Percentiles rank a stretch among this genome's conserved stretches.
Evolutionary conservation across 345 rosid species (phyloP).

Genomic region (Boechera divaricarpa): DNA sequence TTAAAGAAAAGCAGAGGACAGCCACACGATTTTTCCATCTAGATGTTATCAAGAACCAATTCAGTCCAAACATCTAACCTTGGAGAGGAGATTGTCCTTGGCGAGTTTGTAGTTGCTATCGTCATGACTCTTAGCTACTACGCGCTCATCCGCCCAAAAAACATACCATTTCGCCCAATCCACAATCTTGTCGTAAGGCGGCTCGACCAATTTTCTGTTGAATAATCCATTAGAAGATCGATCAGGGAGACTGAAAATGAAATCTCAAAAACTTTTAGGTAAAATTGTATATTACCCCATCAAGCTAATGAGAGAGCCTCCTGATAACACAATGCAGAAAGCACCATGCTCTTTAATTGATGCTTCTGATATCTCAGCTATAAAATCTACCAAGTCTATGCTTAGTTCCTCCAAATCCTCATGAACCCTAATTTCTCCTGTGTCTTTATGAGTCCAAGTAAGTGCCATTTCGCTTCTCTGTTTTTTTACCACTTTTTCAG

Average conservation of each 20-base stretch:
- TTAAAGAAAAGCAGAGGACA: constrained; percentile 9
- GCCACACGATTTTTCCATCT: constrained; percentile 2
- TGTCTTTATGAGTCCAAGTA: constrained; percentile 60
- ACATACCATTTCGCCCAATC: constrained; percentile 91
- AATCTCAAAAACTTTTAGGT: neutral
- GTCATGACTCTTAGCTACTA: constrained; percentile 74
- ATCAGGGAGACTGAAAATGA: neutral
- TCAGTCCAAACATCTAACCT: constrained; percentile 52
- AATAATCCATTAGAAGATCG: constrained; percentile 33
- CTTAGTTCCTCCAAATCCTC: constrained; percentile 75
- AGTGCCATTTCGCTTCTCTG: constrained; percentile 60
- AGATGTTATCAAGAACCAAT: constrained; percentile 7
- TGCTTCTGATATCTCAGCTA: constrained; percentile 84
- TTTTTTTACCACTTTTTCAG: constrained; percentile 20
- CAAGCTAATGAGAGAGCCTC: constrained; percentile 80
- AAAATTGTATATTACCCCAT: constrained; percentile 60
- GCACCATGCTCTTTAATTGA: constrained; percentile 81
- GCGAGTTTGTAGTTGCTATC: constrained; percentile 94
- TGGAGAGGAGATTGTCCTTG: constrained; percentile 69
- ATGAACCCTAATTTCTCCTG: constrained; percentile 77
- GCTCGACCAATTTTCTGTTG: constrained; percentile 79
- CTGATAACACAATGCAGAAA: constrained; percentile 85
- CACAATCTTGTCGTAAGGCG: constrained; percentile 82
- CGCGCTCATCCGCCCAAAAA: constrained; percentile 89
- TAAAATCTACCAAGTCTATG: constrained; percentile 80